These are phyloP conservation scores for Fusarium robinianum DNA, from an alignment of 2,329 filamentous ascomycete species.

Conservation along the genomic window DNA sequence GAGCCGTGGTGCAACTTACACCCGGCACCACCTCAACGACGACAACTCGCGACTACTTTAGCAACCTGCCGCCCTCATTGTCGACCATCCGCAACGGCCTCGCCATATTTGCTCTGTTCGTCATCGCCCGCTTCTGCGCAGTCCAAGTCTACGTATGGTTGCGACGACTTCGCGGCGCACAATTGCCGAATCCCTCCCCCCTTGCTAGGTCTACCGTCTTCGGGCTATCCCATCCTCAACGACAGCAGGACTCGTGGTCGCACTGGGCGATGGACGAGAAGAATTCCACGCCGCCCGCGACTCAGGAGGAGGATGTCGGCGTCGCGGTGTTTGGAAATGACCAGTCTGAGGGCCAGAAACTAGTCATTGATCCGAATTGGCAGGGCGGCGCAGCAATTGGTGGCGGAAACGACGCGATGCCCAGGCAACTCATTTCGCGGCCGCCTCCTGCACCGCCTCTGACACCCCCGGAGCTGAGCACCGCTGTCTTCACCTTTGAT, in stretches of 20 bases:
- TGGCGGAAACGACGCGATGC: constrained; percentile 33
- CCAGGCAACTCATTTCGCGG: constrained; percentile 42
- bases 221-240: constrained; percentile 24
- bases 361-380: constrained; percentile 37
- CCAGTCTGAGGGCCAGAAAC: constrained; percentile 21
- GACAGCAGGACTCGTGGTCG: constrained; percentile 22
- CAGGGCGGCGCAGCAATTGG: constrained; percentile 19
- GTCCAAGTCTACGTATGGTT: constrained; percentile 35
- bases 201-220: constrained; percentile 22
- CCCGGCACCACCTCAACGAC: constrained; percentile 35
- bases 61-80: constrained; percentile 37
- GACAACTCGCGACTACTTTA: constrained; percentile 39
- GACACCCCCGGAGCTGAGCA: constrained; percentile 53
- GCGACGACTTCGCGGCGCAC: constrained; percentile 32
- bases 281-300: constrained; percentile 14
- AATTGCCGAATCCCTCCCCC: constrained; percentile 28
- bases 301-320: constrained; percentile 10
- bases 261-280: constrained; percentile 38
- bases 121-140: constrained; percentile 41
- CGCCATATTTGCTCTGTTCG: constrained; percentile 42
- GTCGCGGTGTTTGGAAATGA: constrained; percentile 13
- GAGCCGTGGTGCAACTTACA: constrained; percentile 39
- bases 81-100: constrained; percentile 37
- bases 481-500: constrained; percentile 50
- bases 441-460: constrained; percentile 54